Evolutionary conservation across 805 yeast genomes (phyloP).

Genomic region (Starmerella scarabaei): DNA sequence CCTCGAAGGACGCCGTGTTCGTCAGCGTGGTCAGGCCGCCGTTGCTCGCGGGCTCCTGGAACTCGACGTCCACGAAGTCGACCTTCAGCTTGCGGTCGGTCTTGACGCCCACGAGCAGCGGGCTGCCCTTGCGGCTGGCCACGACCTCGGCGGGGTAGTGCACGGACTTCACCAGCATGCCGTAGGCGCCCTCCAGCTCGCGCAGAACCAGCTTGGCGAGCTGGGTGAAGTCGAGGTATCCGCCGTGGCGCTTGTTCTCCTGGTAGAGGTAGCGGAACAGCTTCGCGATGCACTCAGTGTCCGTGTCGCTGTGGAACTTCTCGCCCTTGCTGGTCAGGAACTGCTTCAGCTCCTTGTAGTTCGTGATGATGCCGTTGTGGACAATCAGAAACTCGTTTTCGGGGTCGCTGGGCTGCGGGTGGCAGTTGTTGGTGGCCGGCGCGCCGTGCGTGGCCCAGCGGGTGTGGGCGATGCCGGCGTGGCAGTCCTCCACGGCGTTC

Average conservation of each 20-base stretch:
- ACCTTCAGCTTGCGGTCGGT: slow-evolving; percentile 90
- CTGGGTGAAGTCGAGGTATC: slow-evolving; percentile 65
- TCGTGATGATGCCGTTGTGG: slow-evolving; percentile 97
- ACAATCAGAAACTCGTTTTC: slow-evolving; percentile 78
- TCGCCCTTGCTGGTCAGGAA: slow-evolving; percentile 69
- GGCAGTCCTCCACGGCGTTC: slow-evolving; percentile 55
- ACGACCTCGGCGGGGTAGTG: slow-evolving; percentile 93
- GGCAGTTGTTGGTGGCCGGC: slow-evolving; percentile 76
- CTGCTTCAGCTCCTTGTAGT: slow-evolving; percentile 80
- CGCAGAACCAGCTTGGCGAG: slow-evolving; percentile 82
- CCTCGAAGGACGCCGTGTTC: slow-evolving; percentile 10
- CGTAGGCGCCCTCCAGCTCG: slow-evolving; percentile 96
- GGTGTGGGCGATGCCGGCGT: slow-evolving; percentile 95
- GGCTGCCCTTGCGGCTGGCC: slow-evolving; percentile 97
- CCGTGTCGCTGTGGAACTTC: slow-evolving; percentile 82
- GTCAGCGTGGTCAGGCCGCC: slow-evolving; percentile 19
- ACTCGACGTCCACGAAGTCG: slow-evolving; percentile 96
- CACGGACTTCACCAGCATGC: slow-evolving; percentile 77
- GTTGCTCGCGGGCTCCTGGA: slow-evolving; percentile 45
- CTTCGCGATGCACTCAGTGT: slow-evolving; percentile 95
- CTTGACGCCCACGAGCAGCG: slow-evolving; percentile 87
- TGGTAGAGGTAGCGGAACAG: slow-evolving; percentile 84
- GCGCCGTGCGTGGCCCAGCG: slow-evolving; percentile 99
- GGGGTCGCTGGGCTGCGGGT: slow-evolving; percentile 87
- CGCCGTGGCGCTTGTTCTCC: slow-evolving; percentile 53